Percentiles rank a stretch among this genome's conserved stretches.
Conservation (phyloP, 305 asterid genomes). For the Solanum chacoense region DNA sequence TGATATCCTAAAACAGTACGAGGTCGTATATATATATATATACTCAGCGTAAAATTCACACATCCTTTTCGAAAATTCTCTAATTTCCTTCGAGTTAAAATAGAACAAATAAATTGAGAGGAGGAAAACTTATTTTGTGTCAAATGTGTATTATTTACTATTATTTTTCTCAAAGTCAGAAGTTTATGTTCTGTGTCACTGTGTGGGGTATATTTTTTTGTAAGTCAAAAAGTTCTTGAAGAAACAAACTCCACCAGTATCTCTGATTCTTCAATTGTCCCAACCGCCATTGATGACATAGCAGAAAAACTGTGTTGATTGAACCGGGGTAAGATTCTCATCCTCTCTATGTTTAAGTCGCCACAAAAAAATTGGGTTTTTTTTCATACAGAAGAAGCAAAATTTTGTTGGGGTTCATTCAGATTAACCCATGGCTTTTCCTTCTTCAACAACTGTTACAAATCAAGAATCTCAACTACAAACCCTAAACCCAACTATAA, state of each 20-base stretch:
- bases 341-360: neutral
- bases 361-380: neutral
- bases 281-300: neutral
- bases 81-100: too few species aligned
- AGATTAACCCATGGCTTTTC: constrained; percentile 38
- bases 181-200: neutral
- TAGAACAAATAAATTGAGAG: too few species aligned
- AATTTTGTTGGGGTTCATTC: neutral
- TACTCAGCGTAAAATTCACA: too few species aligned
- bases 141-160: neutral
- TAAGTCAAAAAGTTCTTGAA: neutral
- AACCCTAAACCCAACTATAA: constrained; percentile 44
- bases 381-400: neutral
- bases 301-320: neutral
- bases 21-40: too few species aligned
- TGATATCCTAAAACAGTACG: too few species aligned
- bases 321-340: neutral
- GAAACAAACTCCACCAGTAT: neutral
- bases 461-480: constrained; percentile 27
- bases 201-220: neutral
- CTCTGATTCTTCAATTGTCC: neutral
- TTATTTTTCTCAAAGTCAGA: neutral
- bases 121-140: neutral
- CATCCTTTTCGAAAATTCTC: too few species aligned
- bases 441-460: constrained; percentile 4